Conservation (phyloP, 371 early-diverging fungal genomes). For the Mucor irregularis region DNA sequence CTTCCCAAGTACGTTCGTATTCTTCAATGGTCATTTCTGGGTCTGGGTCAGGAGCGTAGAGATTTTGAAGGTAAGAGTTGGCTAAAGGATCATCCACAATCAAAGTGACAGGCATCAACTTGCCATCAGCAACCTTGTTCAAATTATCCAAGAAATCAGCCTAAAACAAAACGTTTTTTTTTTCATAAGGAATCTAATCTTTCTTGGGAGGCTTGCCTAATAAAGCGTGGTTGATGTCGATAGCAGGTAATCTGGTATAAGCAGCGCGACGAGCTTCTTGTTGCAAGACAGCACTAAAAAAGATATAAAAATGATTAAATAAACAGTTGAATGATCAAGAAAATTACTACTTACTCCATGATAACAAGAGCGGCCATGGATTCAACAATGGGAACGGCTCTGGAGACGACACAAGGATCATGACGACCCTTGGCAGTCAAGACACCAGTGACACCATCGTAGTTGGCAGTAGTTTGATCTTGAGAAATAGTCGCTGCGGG, state of each 20-base stretch:
- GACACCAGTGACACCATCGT: slow-evolving; percentile 79
- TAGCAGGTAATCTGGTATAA: slow-evolving; percentile 53
- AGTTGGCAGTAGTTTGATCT: slow-evolving; percentile 85
- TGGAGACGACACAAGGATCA: slow-evolving; percentile 95
- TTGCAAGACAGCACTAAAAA: slow-evolving; percentile 49
- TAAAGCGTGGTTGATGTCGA: slow-evolving; percentile 48
- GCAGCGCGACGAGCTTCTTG: slow-evolving; percentile 68
- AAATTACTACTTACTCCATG: slow-evolving; percentile 76
- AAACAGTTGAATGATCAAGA: neutral
- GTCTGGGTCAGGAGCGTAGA: slow-evolving; percentile 90
- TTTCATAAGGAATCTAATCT: slow-evolving; percentile 23
- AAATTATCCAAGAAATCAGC: slow-evolving; percentile 68
- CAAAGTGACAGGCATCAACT: slow-evolving; percentile 66
- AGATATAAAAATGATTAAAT: neutral
- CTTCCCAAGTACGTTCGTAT: slow-evolving; percentile 86
- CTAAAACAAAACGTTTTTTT: too few relatives aligned
- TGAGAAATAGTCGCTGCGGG: slow-evolving; percentile 95
- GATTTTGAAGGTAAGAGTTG: slow-evolving; percentile 85
- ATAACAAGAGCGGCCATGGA: slow-evolving; percentile 93
- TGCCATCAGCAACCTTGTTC: slow-evolving; percentile 61
- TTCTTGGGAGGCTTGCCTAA: slow-evolving; percentile 41
- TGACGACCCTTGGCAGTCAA: slow-evolving; percentile 95
- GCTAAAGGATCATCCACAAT: slow-evolving; percentile 92
- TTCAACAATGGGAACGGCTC: slow-evolving; percentile 97
- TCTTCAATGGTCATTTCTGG: slow-evolving; percentile 89